Evolutionary conservation across 345 rosid genomes (phyloP).

Genomic region (Psidium friedrichsthalianum): DNA sequence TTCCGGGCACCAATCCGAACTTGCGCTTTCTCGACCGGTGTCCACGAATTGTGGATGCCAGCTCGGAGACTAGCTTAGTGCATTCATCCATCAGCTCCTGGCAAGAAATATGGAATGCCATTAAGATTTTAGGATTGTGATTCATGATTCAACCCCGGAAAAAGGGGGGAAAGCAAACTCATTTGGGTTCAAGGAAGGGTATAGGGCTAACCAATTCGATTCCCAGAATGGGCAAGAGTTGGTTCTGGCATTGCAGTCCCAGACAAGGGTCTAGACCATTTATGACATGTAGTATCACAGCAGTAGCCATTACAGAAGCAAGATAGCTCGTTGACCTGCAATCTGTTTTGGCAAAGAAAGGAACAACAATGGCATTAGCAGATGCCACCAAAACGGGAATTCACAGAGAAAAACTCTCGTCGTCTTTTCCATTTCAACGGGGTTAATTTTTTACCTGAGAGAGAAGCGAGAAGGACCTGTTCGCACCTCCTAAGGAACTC

Average conservation of each 20-base stretch:
- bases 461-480: constrained; percentile 21
- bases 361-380: background rate
- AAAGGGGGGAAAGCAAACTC: background rate
- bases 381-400: background rate
- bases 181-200: background rate
- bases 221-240: constrained; percentile 30
- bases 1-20: constrained; percentile 28
- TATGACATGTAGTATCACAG: constrained; percentile 44
- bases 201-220: constrained; percentile 24
- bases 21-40: constrained; percentile 41
- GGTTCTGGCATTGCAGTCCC: constrained; percentile 27
- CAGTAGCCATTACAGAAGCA: constrained; percentile 54
- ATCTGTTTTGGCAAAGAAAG: constrained; percentile 20
- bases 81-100: constrained; percentile 49
- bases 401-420: background rate
- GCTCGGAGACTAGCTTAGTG: constrained; percentile 27
- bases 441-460: constrained; percentile 22
- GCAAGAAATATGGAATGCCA: background rate
- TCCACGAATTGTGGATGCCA: constrained; percentile 6
- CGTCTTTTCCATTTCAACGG: background rate
- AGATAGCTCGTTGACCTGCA: constrained; percentile 31
- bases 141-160: background rate
- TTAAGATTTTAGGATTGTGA: background rate
- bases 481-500: constrained; percentile 50
- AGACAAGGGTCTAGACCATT: constrained; percentile 26